Evolutionary conservation across 2,329 filamentous ascomycete genomes (phyloP), one percentile per base, ranked within the genome.

Genomic region (Emericellopsis atlantica): DNA sequence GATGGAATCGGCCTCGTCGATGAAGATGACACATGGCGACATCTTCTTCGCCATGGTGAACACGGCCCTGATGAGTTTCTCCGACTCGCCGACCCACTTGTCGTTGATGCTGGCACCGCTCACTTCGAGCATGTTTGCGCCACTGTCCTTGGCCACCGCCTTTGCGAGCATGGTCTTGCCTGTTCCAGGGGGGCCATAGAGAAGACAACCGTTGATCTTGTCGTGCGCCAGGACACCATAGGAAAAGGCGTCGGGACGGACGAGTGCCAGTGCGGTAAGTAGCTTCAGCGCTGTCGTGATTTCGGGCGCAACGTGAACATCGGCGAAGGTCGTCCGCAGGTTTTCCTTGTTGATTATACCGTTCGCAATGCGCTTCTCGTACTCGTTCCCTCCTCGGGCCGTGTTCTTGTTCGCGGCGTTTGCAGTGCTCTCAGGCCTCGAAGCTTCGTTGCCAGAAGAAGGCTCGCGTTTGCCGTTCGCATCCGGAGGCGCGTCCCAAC

Each of bases 1-100:
- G 37, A 98, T 80, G 7, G 90, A 84, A 57, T 98, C 92, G 18
- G 89, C 92, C 62, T 98, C 92, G 54, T 98, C 92, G 46, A 98
- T 87, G 64, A 98, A 96, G 39, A 98, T 85, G 14, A 98, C 81
- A 54, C 89, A 89, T 0, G 92, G 92, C 2, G 84, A 82, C 7
- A 95, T 74, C 59, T 95, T 95, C 62, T 87, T 87, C 4, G 92
- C 92, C 0, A 96, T 70, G 1, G 79, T 83, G 62, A 98, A 98
- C 33, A 96, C 80, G 0, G 90, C 90, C 40, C 83, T 81, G 41
- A 96, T 84, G 55, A 94, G 94, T 70, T 96, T 96, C 65, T 98
- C 92, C 44, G 85, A 85, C 58, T 96, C 88, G 18, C 92, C 92
- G 4, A 96, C 86, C 59, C 86, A 96, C 75, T 93, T 96, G 57